Conservation (phyloP, 106 monocot genomes). For the Vanilla planifolia region DNA sequence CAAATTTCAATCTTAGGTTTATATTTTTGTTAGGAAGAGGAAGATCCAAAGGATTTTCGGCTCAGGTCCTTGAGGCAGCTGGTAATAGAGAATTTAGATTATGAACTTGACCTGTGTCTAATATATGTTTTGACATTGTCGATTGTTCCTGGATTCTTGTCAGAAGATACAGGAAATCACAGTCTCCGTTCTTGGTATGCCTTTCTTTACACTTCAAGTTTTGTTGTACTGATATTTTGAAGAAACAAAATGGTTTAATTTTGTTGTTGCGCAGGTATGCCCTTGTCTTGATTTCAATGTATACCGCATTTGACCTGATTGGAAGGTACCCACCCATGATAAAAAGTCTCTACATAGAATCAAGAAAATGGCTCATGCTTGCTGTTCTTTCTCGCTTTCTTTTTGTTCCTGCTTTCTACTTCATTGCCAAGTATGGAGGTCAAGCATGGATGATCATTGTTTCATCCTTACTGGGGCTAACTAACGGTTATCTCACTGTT, state of each 20-base stretch:
- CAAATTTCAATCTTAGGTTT: too few species aligned
- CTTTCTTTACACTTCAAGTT: too few species aligned
- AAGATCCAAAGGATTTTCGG: conserved; percentile 35
- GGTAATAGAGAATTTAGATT: conserved; percentile 58
- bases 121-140: conserved; percentile 77
- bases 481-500: conserved; percentile 73
- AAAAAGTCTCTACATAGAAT: conserved; percentile 33
- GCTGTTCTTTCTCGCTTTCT: conserved; percentile 51
- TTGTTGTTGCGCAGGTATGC: conserved; percentile 55
- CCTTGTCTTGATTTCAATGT: conserved; percentile 78
- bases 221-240: neutral
- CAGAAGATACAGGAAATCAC: conserved; percentile 83
- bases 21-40: conserved; percentile 40
- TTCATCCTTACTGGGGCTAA: conserved; percentile 65
- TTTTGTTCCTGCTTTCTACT: conserved; percentile 87
- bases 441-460: conserved; percentile 81
- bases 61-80: conserved; percentile 52
- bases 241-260: neutral
- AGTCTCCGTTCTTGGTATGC: conserved; percentile 72
- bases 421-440: conserved; percentile 69
- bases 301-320: conserved; percentile 69
- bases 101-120: conserved; percentile 46
- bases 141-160: conserved; percentile 85
- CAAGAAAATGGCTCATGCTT: conserved; percentile 38
- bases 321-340: conserved; percentile 70